Evolutionary conservation across 1,139 yeast genomes (phyloP).

Genomic region (Hansenula sp.): DNA sequence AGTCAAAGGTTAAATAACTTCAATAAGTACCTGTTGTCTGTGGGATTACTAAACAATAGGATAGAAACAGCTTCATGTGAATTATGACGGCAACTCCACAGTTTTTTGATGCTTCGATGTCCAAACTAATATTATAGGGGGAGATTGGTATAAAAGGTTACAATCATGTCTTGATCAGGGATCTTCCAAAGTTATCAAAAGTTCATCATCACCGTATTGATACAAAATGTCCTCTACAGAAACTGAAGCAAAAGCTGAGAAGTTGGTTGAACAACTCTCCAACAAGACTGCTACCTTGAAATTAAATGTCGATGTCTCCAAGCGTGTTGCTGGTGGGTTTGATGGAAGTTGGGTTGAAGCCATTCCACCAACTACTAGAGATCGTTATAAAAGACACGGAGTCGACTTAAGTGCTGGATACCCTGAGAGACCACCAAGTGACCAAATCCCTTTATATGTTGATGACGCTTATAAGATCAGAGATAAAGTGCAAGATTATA

Average conservation of each 20-base stretch:
- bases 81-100: background rate
- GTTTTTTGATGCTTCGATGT: background rate
- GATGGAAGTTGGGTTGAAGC: background rate
- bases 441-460: constrained; percentile 39
- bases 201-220: too few relatives aligned
- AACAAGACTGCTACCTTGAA: background rate
- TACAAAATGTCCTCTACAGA: background rate
- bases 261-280: background rate
- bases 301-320: constrained; percentile 2
- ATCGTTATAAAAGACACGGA: constrained; percentile 31
- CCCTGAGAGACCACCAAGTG: constrained; percentile 33
- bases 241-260: background rate
- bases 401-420: constrained; percentile 39
- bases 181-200: background rate
- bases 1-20: too few relatives aligned
- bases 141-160: too few relatives aligned
- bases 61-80: too few relatives aligned
- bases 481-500: constrained; percentile 32
- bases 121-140: too few relatives aligned
- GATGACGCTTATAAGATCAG: constrained; percentile 48
- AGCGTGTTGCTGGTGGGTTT: constrained; percentile 1
- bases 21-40: too few relatives aligned
- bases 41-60: too few relatives aligned
- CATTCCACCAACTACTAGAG: constrained; percentile 35
- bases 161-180: background rate